Evolutionary conservation across 257 asterid species (phyloP).

Genomic region (Gentiana dahurica): DNA sequence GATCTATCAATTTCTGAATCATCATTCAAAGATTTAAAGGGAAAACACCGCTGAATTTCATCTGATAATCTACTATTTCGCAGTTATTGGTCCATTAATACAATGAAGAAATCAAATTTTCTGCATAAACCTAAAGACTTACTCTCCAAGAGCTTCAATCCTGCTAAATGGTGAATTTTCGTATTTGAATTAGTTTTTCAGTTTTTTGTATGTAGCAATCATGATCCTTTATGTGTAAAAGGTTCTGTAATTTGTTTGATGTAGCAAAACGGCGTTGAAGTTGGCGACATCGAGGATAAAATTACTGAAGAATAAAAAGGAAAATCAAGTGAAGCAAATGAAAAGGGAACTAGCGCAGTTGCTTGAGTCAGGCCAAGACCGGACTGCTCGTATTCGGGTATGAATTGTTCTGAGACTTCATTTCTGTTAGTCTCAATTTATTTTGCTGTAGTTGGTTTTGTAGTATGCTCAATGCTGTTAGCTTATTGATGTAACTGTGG

Average conservation of each 20-base stretch:
- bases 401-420: not conserved
- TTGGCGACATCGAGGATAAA: conserved; percentile 66
- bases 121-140: conserved; percentile 58
- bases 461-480: no score
- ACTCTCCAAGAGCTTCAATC: conserved; percentile 73
- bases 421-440: no score
- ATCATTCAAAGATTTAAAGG: no score
- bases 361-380: conserved; percentile 76
- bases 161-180: conserved; percentile 56
- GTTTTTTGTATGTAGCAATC: not conserved
- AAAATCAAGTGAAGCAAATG: conserved; percentile 71
- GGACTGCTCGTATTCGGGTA: conserved; percentile 72
- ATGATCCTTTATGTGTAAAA: conserved; percentile 11
- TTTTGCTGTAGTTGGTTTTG: no score
- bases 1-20: no score
- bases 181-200: no score
- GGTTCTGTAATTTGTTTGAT: conserved; percentile 3
- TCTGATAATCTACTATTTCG: no score
- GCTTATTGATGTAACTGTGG: no score
- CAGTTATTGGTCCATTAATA: not conserved
- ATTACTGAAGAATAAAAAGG: conserved; percentile 73
- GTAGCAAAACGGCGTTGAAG: conserved; percentile 76
- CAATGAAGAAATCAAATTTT: conserved; percentile 68
- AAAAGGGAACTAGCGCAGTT: conserved; percentile 65
- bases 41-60: no score